Percentiles rank a stretch among this genome's conserved stretches.
phyloP scores from a whole-genome alignment of 1,284 basidiomycete species.

The Hypsizygus ulmarius region DNA sequence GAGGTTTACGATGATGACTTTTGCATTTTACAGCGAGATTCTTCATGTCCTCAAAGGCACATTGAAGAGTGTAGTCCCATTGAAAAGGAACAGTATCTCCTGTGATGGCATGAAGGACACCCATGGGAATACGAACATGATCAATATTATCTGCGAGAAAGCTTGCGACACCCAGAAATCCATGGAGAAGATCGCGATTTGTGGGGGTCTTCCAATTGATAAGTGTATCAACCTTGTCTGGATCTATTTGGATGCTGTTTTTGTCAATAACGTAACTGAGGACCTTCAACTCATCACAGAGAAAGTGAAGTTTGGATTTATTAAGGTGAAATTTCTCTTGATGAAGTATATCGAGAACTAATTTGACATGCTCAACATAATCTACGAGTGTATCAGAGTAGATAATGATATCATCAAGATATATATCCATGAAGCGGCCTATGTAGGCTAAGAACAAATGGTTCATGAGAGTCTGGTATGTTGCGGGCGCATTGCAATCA shows the following conservation, averaged over 20 bases:
- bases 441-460: conserved; percentile 24
- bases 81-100: too few relatives aligned
- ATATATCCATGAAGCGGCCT: conserved; percentile 25
- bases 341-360: conserved; percentile 27
- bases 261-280: not conserved
- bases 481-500: conserved; percentile 7
- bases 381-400: conserved; percentile 32
- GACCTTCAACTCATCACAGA: not conserved
- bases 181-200: not conserved
- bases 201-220: not conserved
- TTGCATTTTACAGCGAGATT: conserved; percentile 14
- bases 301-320: not conserved
- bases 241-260: conserved; percentile 1
- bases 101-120: too few relatives aligned
- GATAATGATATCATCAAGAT: conserved; percentile 35
- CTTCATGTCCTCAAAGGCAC: conserved; percentile 36
- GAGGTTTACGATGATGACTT: conserved; percentile 22
- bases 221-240: conserved; percentile 2
- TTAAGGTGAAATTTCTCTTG: conserved; percentile 23
- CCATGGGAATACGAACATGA: too few relatives aligned
- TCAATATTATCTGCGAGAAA: too few relatives aligned
- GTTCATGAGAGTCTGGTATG: conserved; percentile 24
- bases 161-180: too few relatives aligned
- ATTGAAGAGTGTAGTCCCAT: too few relatives aligned
- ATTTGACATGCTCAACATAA: conserved; percentile 30